These are phyloP conservation scores for Bruguiera parviflora DNA, from an alignment of 345 rosid genomes.

Conservation along the genomic window DNA sequence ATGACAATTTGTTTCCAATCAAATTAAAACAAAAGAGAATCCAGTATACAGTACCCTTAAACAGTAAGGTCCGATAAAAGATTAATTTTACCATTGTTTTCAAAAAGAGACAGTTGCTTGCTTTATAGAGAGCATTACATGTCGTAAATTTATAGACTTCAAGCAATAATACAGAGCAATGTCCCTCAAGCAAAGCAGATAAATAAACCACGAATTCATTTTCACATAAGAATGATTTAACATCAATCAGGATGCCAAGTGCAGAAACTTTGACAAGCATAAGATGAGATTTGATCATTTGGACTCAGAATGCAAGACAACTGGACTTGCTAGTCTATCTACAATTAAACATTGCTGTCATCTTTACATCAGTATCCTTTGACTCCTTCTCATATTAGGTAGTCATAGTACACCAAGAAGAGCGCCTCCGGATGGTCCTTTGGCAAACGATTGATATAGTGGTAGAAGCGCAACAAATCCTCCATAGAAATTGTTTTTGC, in stretches of 20 bases:
- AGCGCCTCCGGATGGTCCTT: conserved; percentile 76
- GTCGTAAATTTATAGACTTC: too few species aligned
- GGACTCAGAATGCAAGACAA: conserved; percentile 19
- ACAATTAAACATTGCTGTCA: conserved; percentile 47
- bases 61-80: too few species aligned
- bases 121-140: too few species aligned
- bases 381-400: conserved; percentile 53
- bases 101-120: too few species aligned
- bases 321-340: conserved; percentile 44
- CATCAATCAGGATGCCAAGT: neutral
- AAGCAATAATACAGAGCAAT: too few species aligned
- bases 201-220: too few species aligned
- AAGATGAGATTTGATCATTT: conserved; percentile 19
- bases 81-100: too few species aligned
- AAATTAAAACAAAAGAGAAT: too few species aligned
- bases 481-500: conserved; percentile 57
- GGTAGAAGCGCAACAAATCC: conserved; percentile 74
- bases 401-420: conserved; percentile 80
- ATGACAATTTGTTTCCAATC: too few species aligned
- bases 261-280: conserved; percentile 12
- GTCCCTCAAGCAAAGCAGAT: too few species aligned
- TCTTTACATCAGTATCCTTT: conserved; percentile 47
- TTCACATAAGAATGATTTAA: too few species aligned
- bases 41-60: too few species aligned
- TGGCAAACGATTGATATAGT: conserved; percentile 71